Base-by-base conservation (phyloP, 129 eudicot genomes). In the Centrapalus pauciflorus region DNA sequence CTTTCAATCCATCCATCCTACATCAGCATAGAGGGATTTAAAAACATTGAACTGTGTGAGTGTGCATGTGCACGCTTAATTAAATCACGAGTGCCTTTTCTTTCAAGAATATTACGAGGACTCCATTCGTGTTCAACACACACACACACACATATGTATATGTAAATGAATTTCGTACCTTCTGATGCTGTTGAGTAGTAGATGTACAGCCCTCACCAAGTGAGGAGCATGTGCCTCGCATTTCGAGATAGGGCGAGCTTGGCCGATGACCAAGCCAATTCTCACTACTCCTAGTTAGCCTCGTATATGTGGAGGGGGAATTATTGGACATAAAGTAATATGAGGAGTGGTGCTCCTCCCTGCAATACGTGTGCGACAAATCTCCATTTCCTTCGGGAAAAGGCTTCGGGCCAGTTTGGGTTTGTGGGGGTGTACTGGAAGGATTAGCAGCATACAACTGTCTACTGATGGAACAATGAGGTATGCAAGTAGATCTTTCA, bases 331-430 rank as follows among this genome's bases (percentile, higher is more conserved):
- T 76, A 55, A 69, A 80, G 66, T 81, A 90, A 68, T 73, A 89
- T 3, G 90, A 78, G 23, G 83, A 72, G 20, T 84, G 84, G 66
- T 80, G 85, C 75, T 87, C 93, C 69, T 87, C 95, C 66, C 81
- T 67, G 81, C 79, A 84, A 77, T 74, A 64, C 29, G 85, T 60
- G 37, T 28, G 81, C 24, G 81, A 61, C 60, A 62, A 33, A 30
- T 68, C 79, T 75, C 32, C 23, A 17, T 57, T 64, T 71, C 71
- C 85, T 17, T 64, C 57, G 37, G 67, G 23, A 45, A 63, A 51
- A 52, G 83, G 52, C 38, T 67, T 63, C 5, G 86, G 48, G 67
- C 84, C 32, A 13, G 30, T 49, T 29, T 55, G 83, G 30, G 60
- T 66, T 65, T 74, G 79, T 46, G 80, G 80, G 74, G 73, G 67